phyloP scores from a whole-genome alignment of 2,329 filamentous ascomycete species.

The Penicillium rolfsii region DNA sequence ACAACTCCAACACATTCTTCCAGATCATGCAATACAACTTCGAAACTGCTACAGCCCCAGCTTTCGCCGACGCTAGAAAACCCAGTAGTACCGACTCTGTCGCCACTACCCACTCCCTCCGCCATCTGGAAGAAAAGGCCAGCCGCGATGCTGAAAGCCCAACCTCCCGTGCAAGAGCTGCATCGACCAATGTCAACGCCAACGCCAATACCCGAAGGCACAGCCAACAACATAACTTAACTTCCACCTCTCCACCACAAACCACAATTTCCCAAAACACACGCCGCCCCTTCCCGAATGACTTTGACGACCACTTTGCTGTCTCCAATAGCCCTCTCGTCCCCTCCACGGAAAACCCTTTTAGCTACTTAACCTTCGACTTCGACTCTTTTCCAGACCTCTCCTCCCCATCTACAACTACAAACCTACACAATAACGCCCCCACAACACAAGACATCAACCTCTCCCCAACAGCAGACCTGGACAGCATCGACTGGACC shows the following conservation, averaged over 20 bases:
- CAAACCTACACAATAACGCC: background rate
- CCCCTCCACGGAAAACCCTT: slow-evolving; percentile 19
- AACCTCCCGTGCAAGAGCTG: background rate
- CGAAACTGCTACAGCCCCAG: slow-evolving; percentile 15
- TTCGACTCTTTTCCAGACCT: slow-evolving; percentile 31
- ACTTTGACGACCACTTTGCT: slow-evolving; percentile 33
- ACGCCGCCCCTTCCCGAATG: slow-evolving; percentile 28
- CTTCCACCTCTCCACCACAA: background rate
- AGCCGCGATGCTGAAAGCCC: background rate
- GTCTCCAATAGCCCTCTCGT: background rate
- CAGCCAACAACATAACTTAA: slow-evolving; percentile 10
- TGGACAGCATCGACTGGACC: slow-evolving; percentile 37
- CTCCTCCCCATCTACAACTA: background rate
- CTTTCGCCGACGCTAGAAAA: slow-evolving; percentile 17
- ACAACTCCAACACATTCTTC: slow-evolving; percentile 34
- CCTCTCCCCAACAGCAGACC: slow-evolving; percentile 21
- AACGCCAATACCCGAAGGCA: background rate
- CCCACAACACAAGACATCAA: slow-evolving; percentile 6
- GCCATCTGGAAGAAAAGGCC: slow-evolving; percentile 2
- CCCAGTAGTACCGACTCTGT: slow-evolving; percentile 22
- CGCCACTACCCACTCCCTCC: slow-evolving; percentile 13
- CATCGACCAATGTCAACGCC: slow-evolving; percentile 2
- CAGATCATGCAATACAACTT: slow-evolving; percentile 38
- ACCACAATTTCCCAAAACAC: slow-evolving; percentile 7
- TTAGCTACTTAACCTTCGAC: slow-evolving; percentile 32